Evolutionary conservation across 805 yeast genomes (phyloP).

Genomic region (Cyberlindnera mrakii): DNA sequence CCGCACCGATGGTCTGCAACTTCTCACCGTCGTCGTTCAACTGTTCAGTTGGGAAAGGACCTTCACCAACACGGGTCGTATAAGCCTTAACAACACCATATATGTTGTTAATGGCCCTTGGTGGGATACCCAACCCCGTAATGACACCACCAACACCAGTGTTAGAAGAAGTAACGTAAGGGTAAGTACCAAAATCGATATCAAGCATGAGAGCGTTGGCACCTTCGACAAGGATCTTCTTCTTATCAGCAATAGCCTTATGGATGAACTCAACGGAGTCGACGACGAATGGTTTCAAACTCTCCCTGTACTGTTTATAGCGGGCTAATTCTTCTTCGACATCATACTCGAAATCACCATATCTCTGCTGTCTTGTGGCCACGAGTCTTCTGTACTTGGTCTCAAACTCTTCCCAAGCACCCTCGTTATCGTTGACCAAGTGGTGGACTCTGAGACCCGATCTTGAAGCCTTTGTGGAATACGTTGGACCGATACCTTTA

Average conservation of each 20-base stretch:
- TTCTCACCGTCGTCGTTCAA: constrained; percentile 80
- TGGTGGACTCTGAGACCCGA: constrained; percentile 97
- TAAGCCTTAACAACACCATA: constrained; percentile 98
- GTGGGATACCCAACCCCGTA: constrained; percentile 97
- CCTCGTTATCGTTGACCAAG: constrained; percentile 81
- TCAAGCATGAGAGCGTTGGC: constrained; percentile 98
- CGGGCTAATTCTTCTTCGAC: constrained; percentile 70
- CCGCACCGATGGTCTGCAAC: constrained; percentile 89
- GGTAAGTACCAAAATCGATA: constrained; percentile 96
- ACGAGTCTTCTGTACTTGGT: constrained; percentile 69
- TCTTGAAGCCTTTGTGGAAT: constrained; percentile 93
- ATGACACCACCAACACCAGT: constrained; percentile 98
- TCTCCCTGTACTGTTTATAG: constrained; percentile 69
- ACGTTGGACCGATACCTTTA: constrained; percentile 98
- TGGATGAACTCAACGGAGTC: constrained; percentile 86
- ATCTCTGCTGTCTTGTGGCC: constrained; percentile 78
- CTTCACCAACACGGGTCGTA: constrained; percentile 98
- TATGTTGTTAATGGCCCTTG: constrained; percentile 68
- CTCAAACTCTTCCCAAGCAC: constrained; percentile 90
- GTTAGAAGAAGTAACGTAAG: constrained; percentile 91
- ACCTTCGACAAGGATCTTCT: constrained; percentile 92
- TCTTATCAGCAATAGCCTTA: constrained; percentile 65
- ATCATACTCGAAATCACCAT: constrained; percentile 89
- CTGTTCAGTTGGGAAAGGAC: constrained; percentile 98
- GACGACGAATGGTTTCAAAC: constrained; percentile 83